Base-by-base conservation (phyloP, 75 land plant genomes). In the Selaginella moellendorffii region DNA sequence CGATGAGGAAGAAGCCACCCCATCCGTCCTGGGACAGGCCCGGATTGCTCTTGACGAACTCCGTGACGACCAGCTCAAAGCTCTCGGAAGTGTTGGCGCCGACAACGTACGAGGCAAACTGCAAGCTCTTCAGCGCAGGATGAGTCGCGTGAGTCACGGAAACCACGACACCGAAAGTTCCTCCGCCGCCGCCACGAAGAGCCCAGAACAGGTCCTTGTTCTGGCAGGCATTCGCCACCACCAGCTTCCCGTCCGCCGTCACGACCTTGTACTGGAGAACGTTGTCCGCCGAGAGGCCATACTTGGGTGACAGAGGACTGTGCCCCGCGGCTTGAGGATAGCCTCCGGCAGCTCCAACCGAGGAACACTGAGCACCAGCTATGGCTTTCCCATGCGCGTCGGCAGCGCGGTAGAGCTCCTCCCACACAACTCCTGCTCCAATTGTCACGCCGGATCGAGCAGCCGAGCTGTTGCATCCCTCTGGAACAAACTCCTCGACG, bases 161-260 rank as follows among this genome's bases (percentile, higher is more conserved):
- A 56, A 19, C n/a, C 8, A 56, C 59, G 5, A 56, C 19, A 25
- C 23, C 59, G n/a, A 56, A 56, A 8, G 59, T 56, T 21, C 59
- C 59, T 8, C 59, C 59, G n/a, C 59, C 59, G 24, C 59, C 59
- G 21, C 59, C 59, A 21, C 59, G 19, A 19, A 56, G 24, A 8
- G 59, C 59, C 59, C 59, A 56, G 59, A 56, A 56, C 5, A 56
- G 59, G 59, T 56, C 59, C 59, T 56, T 5, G n/a, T 56, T 19
- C 24, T 56, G 59, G 59, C 59, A 56, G 21, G 25, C 23, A 21
- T 56, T 56, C 17, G 59, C 59, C 9, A 5, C n/a, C 23, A 56
- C 59, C 5, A 56, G 19, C 8, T 19, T 24, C 2, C 59, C 59
- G n/a, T 56, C n/a, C n/a, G 59, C 23, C 5, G 24, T 19, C n/a